phyloP scores from a whole-genome alignment of 495 filamentous ascomycete species.

The Podospora tetraspora region DNA sequence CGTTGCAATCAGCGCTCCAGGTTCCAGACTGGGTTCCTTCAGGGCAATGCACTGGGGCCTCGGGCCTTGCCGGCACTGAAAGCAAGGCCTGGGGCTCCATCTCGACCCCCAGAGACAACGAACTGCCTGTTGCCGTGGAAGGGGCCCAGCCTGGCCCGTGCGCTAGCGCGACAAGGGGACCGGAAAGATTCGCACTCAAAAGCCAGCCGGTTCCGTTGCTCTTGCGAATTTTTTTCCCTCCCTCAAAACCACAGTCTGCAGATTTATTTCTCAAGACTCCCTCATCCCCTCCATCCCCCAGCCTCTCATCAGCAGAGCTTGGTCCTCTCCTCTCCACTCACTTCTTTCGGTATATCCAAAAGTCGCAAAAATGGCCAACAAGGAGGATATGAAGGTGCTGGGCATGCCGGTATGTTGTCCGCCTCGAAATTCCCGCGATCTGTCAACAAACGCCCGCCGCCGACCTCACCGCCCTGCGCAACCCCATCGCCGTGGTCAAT shows the following conservation, averaged over 20 bases:
- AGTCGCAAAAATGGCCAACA: slow-evolving; percentile 57
- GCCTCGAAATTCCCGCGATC: slow-evolving; percentile 33
- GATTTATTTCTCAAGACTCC: slow-evolving; percentile 42
- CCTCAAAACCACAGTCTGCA: slow-evolving; percentile 30
- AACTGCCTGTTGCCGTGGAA: slow-evolving; percentile 24
- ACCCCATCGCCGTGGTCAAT: slow-evolving; percentile 30
- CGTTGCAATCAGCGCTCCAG: slow-evolving; percentile 1
- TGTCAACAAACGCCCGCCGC: slow-evolving; percentile 14
- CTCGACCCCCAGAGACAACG: slow-evolving; percentile 12
- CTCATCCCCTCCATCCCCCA: slow-evolving; percentile 29
- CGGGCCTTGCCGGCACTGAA: slow-evolving; percentile 34
- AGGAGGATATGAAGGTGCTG: slow-evolving; percentile 52
- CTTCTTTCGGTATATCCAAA: slow-evolving; percentile 36
- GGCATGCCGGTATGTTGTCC: slow-evolving; percentile 74
- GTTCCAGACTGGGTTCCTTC: slow-evolving; percentile 1
- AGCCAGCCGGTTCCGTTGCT: slow-evolving; percentile 29
- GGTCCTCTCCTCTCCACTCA: slow-evolving; percentile 43
- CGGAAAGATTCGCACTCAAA: slow-evolving; percentile 37
- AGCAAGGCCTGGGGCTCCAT: slow-evolving; percentile 20
- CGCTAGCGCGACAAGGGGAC: slow-evolving; percentile 27
- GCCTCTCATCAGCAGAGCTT: slow-evolving; percentile 34
- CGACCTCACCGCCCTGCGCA: slow-evolving; percentile 14
- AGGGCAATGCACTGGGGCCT: slow-evolving; percentile 21
- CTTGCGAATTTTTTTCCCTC: slow-evolving; percentile 31
- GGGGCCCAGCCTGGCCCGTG: slow-evolving; percentile 22